phyloP scores from a whole-genome alignment of 768 basidiomycete genomes.

The Russula compacta region DNA sequence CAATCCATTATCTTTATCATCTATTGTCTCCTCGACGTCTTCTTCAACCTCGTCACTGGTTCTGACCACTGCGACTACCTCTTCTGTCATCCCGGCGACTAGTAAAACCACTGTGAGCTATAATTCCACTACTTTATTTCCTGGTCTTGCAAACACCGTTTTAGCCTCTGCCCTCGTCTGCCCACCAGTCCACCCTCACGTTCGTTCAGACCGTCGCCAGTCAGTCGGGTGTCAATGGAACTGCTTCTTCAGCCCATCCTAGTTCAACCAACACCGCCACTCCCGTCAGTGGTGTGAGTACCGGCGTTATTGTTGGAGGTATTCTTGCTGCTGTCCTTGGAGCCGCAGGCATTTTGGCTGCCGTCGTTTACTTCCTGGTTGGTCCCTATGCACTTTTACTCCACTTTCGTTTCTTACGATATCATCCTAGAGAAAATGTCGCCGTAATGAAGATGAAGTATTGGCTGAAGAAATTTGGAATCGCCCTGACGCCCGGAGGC shows the following conservation, averaged over 20 bases:
- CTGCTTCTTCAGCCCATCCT: neutral
- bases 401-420: neutral
- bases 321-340: conserved; percentile 31
- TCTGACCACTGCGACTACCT: neutral
- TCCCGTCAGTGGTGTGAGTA: conserved; percentile 9
- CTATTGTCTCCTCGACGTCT: neutral
- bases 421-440: conserved; percentile 22
- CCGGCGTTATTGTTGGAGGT: conserved; percentile 28
- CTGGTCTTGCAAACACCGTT: neutral
- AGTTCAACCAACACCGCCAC: conserved; percentile 2
- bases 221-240: neutral
- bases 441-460: conserved; percentile 27
- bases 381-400: conserved; percentile 13
- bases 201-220: neutral
- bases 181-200: neutral
- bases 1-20: neutral
- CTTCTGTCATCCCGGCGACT: neutral
- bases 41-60: neutral
- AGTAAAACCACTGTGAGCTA: neutral
- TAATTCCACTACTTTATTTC: neutral
- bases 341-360: conserved; percentile 26
- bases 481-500: conserved; percentile 49
- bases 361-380: conserved; percentile 31
- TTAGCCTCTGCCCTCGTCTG: neutral
- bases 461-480: conserved; percentile 36